Conservation (phyloP, 495 filamentous ascomycete species). For the Penicillium steckii region DNA sequence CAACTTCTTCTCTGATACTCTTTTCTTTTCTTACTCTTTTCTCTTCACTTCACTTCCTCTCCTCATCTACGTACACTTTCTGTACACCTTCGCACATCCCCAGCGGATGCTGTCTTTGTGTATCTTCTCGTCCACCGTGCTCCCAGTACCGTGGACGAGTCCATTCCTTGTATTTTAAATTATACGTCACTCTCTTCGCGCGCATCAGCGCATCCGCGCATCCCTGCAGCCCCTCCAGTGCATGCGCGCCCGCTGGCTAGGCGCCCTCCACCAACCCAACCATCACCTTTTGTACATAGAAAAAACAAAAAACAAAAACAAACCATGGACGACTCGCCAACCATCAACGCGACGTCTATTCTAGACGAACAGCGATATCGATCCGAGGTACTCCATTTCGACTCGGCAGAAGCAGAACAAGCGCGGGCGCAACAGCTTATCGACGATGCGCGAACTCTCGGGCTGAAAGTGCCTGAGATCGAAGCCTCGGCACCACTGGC, state of each 20-base stretch:
- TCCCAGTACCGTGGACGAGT: conserved; percentile 38
- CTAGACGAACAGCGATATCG: conserved; percentile 41
- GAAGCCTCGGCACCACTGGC: conserved; percentile 40
- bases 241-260: conserved; percentile 29
- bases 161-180: conserved; percentile 14
- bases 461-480: conserved; percentile 37
- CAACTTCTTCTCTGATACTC: neutral
- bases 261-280: conserved; percentile 13
- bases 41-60: neutral
- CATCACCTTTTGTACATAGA: conserved; percentile 12
- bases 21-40: conserved; percentile 1
- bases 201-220: neutral
- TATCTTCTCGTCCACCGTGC: conserved; percentile 38
- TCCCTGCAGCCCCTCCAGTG: conserved; percentile 7
- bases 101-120: conserved; percentile 39
- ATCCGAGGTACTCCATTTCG: conserved; percentile 34
- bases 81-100: neutral
- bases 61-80: neutral
- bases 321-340: conserved; percentile 12
- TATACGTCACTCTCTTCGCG: conserved; percentile 1
- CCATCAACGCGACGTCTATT: conserved; percentile 1
- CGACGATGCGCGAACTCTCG: conserved; percentile 41
- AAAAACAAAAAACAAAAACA: neutral
- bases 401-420: conserved; percentile 36
- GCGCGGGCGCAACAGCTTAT: conserved; percentile 35